These are phyloP conservation scores for Neckera pumila DNA, from an alignment of 225 moss, liverwort and hornwort genomes.

Conservation along the genomic window DNA sequence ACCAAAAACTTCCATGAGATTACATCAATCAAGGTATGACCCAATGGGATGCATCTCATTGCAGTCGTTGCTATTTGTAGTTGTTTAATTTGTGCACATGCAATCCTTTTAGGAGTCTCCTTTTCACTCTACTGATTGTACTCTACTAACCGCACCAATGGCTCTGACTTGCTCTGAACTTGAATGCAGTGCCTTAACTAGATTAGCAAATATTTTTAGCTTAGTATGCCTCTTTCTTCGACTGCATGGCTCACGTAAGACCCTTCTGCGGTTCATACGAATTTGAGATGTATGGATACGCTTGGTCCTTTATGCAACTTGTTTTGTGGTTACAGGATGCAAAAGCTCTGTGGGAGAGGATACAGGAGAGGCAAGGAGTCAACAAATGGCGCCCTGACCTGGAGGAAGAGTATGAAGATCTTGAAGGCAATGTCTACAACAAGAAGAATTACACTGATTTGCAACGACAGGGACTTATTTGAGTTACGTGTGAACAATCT, in stretches of 20 bases:
- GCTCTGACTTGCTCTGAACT: not conserved
- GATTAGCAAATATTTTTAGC: not conserved
- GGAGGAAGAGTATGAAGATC: constrained; percentile 86
- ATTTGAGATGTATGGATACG: not conserved
- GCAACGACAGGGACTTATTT: constrained; percentile 79
- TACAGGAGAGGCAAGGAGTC: constrained; percentile 81
- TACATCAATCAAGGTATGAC: constrained; percentile 67
- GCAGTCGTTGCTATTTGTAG: not conserved
- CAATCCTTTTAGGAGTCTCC: not conserved
- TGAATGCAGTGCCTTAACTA: not conserved
- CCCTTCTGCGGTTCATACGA: not conserved
- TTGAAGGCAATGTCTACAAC: constrained; percentile 80
- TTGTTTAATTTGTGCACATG: not conserved
- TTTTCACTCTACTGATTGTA: not conserved
- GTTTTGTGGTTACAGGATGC: constrained; percentile 46
- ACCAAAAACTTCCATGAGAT: constrained; percentile 90
- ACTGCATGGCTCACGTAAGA: not conserved
- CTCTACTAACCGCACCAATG: not conserved
- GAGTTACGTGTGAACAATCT: constrained; percentile 5
- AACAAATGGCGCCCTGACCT: constrained; percentile 95
- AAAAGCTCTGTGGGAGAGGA: constrained; percentile 73
- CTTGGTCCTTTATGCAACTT: not conserved
- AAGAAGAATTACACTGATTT: constrained; percentile 73
- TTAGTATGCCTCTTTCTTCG: not conserved
- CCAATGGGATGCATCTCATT: not conserved